These are phyloP conservation scores for Pseudogymnoascus sp. DNA, from an alignment of 2,329 filamentous ascomycete genomes.

Conservation along the genomic window DNA sequence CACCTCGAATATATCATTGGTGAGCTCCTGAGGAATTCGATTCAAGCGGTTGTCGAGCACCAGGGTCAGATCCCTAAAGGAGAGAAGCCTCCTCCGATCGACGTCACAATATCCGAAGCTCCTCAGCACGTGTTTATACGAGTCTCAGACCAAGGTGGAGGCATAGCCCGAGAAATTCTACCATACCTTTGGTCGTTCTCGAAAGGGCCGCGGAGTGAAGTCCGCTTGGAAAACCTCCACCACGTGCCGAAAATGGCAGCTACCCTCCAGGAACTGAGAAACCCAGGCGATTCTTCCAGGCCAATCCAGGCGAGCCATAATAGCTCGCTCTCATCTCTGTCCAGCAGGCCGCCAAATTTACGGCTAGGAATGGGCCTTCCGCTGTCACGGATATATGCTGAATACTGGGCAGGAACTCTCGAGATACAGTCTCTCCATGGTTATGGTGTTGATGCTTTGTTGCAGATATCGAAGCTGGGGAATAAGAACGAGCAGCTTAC, in stretches of 20 bases:
- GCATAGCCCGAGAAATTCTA: conserved; percentile 75
- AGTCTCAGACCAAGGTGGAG: conserved; percentile 90
- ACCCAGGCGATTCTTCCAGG: conserved; percentile 25
- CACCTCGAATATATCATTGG: conserved; percentile 97
- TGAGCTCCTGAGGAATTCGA: conserved; percentile 87
- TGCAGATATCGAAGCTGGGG: conserved; percentile 91
- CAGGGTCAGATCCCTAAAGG: conserved; percentile 38
- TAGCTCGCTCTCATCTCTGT: conserved; percentile 66
- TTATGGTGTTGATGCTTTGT: conserved; percentile 90
- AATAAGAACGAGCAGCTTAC: conserved; percentile 96
- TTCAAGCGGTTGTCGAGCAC: conserved; percentile 82
- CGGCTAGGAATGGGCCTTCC: conserved; percentile 88
- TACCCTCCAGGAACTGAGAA: conserved; percentile 77
- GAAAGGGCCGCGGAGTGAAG: conserved; percentile 75
- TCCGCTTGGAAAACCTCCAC: conserved; percentile 74
- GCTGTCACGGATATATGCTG: conserved; percentile 87
- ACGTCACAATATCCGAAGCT: conserved; percentile 90
- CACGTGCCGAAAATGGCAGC: conserved; percentile 87
- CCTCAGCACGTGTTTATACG: conserved; percentile 92
- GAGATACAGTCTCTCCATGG: conserved; percentile 90
- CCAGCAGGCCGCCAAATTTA: conserved; percentile 75
- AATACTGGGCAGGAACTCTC: conserved; percentile 93
- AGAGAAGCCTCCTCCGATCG: conserved; percentile 67
- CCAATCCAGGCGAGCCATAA: conserved; percentile 21
- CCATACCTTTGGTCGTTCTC: conserved; percentile 95